A percentile compares a stretch with the other conserved stretches of the same genome.
Conservation (phyloP, 805 yeast species). For the Metschnikowia kofuensis region DNA sequence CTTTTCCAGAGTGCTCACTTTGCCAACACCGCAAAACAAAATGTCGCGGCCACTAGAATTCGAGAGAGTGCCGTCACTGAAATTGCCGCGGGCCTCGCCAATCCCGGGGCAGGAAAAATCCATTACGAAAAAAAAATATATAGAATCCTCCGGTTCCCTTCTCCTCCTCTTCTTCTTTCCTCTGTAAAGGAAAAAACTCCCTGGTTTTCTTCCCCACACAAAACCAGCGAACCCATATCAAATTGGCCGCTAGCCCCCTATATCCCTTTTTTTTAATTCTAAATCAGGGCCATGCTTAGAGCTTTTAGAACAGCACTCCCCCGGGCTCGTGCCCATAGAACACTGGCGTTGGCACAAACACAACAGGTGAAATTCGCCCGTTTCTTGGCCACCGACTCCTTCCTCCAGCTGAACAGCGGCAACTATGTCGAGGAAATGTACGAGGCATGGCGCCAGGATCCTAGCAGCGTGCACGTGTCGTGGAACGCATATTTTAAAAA, state of each 20-base stretch:
- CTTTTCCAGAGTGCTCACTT: too few species aligned
- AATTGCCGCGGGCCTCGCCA: slow-evolving; percentile 9
- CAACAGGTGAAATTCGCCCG: slow-evolving; percentile 17
- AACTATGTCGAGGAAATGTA: slow-evolving; percentile 98
- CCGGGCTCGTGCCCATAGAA: slow-evolving; percentile 32
- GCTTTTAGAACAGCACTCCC: slow-evolving; percentile 39
- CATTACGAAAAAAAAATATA: slow-evolving; percentile 6
- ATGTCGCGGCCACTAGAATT: slow-evolving; percentile 4
- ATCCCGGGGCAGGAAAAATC: slow-evolving; percentile 12
- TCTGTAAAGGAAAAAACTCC: slow-evolving; percentile 2
- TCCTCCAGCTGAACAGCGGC: slow-evolving; percentile 81
- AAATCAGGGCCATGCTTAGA: slow-evolving; percentile 35
- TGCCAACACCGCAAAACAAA: background rate
- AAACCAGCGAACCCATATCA: background rate
- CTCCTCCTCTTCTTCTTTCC: background rate
- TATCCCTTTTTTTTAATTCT: too few species aligned
- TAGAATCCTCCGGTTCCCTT: background rate
- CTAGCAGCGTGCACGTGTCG: slow-evolving; percentile 85
- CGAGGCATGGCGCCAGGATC: slow-evolving; percentile 89
- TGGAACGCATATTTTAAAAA: slow-evolving; percentile 98
- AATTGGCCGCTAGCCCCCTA: too few species aligned
- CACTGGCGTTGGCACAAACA: slow-evolving; percentile 19
- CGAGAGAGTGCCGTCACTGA: background rate
- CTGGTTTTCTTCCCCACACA: slow-evolving; percentile 4
- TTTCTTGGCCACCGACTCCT: slow-evolving; percentile 57